Evolutionary conservation across 805 yeast genomes (phyloP), one percentile per base, ranked within the genome.

Genomic region (Ascoidea asiatica): DNA sequence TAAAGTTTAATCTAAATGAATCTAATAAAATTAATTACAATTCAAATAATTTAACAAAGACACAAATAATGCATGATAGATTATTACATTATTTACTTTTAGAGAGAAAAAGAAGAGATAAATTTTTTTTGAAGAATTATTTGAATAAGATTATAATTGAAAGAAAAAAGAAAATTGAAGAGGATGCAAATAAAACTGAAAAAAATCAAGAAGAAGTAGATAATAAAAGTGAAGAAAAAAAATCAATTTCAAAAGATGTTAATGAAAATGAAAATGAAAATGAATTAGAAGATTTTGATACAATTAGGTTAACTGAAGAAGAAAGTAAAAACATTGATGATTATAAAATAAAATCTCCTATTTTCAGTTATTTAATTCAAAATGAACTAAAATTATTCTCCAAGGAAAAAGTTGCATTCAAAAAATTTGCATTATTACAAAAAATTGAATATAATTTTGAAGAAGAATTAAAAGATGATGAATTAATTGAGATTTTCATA

Each of bases 401-500:
- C 11, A 36, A 41, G 20, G 21, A 6, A 1, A 21, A 18, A 4
- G 42, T 13, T 19, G 5, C 39, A n/a, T 64, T 62, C 45, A 52
- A 45, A 37, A 56, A 55, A 42, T 56, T 65, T 38, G 59, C 66
- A 2, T 43, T 62, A 23, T 47, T 64, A 15, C 69, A 65, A 46
- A 58, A 53, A 21, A 44, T 64, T 5, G 69, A 65, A 48, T 63
- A 46, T 37, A 58, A 60, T 38, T 62, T 61, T 45, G 69, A 65
- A 41, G 83, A 79, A 45, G 67, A 72, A 45, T 65, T 76, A 51
- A 84, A 79, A 51, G 85, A 78, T 49, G 82, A 77, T 21, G 90
- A 81, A 53, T 63, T 83, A 56, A 81, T 83, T 55, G 84, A 79
- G 44, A 72, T 80, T 41, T 67, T 83, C 48, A 85, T 88, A 2